phyloP scores from a whole-genome alignment of 192 early-diverging fungal genomes.

The Coemansia sp. region DNA sequence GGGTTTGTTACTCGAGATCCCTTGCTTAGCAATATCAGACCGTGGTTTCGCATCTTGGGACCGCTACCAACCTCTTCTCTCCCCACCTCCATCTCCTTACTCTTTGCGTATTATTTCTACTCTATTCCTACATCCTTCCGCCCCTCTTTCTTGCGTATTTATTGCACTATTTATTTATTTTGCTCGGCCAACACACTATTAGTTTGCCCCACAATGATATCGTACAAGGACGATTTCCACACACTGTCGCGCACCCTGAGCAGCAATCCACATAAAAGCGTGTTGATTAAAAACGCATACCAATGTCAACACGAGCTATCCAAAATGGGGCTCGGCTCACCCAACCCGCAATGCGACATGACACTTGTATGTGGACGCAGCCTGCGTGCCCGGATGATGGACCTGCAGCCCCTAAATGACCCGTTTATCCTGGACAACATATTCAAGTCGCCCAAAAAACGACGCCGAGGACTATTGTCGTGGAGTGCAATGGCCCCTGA shows the following conservation, averaged over 20 bases:
- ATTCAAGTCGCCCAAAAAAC: slow-evolving; percentile 52
- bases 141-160: background rate
- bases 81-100: background rate
- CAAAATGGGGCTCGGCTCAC: slow-evolving; percentile 18
- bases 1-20: background rate
- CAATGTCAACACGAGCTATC: slow-evolving; percentile 30
- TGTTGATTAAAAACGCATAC: slow-evolving; percentile 47
- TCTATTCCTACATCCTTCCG: background rate
- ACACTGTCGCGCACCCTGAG: slow-evolving; percentile 40
- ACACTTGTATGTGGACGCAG: slow-evolving; percentile 31
- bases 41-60: background rate
- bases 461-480: slow-evolving; percentile 43
- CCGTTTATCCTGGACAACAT: slow-evolving; percentile 52
- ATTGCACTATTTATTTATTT: background rate
- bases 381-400: slow-evolving; percentile 29
- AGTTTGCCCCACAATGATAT: slow-evolving; percentile 1
- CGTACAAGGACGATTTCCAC: slow-evolving; percentile 22
- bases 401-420: slow-evolving; percentile 45
- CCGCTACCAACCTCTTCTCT: background rate
- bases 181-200: background rate
- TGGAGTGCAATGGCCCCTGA: slow-evolving; percentile 33
- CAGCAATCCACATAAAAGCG: slow-evolving; percentile 37
- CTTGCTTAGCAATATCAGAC: slow-evolving; percentile 11
- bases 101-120: background rate
- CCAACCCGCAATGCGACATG: slow-evolving; percentile 23